Conservation (phyloP, 106 monocot species). For the Dendrobium officinale region DNA sequence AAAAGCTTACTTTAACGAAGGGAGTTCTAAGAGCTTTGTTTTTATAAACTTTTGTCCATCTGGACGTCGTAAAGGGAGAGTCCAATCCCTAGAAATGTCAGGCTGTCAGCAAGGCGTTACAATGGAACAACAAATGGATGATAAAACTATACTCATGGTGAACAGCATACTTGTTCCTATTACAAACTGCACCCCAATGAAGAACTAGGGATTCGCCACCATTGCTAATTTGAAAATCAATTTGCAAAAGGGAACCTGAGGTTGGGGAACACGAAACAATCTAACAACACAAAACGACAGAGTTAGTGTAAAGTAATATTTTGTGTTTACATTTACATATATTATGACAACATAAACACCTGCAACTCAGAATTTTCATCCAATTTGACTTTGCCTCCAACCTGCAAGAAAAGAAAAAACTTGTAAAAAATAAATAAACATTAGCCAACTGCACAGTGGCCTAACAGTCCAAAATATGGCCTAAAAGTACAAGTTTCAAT, state of each 20-base stretch:
- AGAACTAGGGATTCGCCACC: constrained; percentile 43
- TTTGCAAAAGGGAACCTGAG: constrained; percentile 23
- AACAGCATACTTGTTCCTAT: constrained; percentile 38
- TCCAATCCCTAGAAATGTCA: constrained; percentile 51
- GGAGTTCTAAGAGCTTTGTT: constrained; percentile 77
- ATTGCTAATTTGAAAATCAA: constrained; percentile 57
- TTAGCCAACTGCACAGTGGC: too few relatives aligned
- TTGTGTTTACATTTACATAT: background rate
- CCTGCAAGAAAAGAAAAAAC: constrained; percentile 27
- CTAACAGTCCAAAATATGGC: too few relatives aligned
- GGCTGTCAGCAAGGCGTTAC: background rate
- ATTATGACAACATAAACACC: constrained; percentile 26
- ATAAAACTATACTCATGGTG: constrained; percentile 1
- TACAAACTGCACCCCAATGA: constrained; percentile 77
- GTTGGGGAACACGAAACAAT: constrained; percentile 21
- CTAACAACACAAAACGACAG: constrained; percentile 15
- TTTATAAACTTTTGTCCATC: constrained; percentile 74
- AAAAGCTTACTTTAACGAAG: constrained; percentile 48
- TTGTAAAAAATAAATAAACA: background rate
- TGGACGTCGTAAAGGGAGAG: constrained; percentile 56
- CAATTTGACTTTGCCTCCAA: constrained; percentile 53
- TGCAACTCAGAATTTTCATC: constrained; percentile 65
- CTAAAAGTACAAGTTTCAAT: too few relatives aligned
- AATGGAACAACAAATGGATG: constrained; percentile 1
- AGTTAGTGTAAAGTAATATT: background rate